These are phyloP conservation scores for Aspergillus fischeri DNA, from an alignment of 2,329 filamentous ascomycete genomes.

Conservation along the genomic window DNA sequence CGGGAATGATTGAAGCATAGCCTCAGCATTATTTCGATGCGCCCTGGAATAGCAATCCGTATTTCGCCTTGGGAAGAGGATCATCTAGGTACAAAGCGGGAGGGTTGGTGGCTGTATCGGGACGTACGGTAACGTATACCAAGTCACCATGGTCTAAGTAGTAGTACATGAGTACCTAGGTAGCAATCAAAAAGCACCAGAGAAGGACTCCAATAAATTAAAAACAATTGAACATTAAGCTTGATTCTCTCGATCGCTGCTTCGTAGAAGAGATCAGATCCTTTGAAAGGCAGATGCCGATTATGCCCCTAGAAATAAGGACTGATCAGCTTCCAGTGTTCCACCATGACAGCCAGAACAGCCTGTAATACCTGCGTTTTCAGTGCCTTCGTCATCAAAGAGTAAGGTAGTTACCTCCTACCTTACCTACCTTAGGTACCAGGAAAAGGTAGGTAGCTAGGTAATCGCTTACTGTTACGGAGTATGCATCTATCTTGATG, in stretches of 20 bases:
- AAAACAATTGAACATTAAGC: not conserved
- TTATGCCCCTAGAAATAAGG: not conserved
- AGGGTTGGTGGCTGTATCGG: not conserved
- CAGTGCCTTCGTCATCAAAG: not conserved
- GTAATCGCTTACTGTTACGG: too few relatives aligned
- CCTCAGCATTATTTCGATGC: not conserved
- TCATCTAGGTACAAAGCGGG: not conserved
- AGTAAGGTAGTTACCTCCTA: not conserved
- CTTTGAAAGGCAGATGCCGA: not conserved
- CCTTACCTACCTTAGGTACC: too few relatives aligned
- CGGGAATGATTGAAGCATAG: slow-evolving; percentile 1
- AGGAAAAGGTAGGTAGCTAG: too few relatives aligned
- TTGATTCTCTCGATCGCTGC: not conserved
- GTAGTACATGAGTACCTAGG: not conserved
- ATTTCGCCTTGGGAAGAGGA: not conserved
- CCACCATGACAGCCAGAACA: not conserved
- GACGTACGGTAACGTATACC: not conserved
- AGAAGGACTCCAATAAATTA: not conserved
- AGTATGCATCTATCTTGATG: too few relatives aligned
- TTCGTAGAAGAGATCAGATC: not conserved
- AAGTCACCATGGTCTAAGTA: not conserved
- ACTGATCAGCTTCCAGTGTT: not conserved
- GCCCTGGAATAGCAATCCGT: not conserved
- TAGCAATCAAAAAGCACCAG: not conserved
- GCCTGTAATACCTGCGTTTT: not conserved